A percentile compares a stretch with the other conserved stretches of the same genome.
These are phyloP conservation scores for Coemansia sp. DNA, from an alignment of 371 early-diverging fungal genomes.

Conservation along the genomic window DNA sequence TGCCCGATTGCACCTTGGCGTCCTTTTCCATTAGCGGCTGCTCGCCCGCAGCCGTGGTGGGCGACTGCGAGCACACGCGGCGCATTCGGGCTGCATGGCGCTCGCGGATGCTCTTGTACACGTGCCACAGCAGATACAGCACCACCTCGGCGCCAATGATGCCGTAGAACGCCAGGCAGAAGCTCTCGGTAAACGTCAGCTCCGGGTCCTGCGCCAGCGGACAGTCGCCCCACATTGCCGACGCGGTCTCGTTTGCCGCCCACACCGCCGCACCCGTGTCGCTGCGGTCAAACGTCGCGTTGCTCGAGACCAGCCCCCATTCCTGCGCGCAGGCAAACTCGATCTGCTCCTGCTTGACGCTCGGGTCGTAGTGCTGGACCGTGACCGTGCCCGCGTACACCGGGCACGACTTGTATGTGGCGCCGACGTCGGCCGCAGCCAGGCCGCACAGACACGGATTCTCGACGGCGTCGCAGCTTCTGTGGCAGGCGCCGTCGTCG, in stretches of 20 bases:
- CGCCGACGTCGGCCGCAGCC: conserved; percentile 6
- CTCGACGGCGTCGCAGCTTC: conserved; percentile 25
- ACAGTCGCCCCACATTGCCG: conserved; percentile 57
- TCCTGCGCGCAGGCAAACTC: conserved; percentile 52
- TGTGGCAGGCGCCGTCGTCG: conserved; percentile 50
- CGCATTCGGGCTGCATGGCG: conserved; percentile 18
- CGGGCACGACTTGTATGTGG: conserved; percentile 29
- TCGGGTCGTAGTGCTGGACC: conserved; percentile 51
- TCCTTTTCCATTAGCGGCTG: not conserved
- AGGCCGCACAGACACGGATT: conserved; percentile 51
- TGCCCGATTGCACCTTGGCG: conserved; percentile 2
- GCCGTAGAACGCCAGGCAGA: conserved; percentile 61
- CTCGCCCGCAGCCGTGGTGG: not conserved
- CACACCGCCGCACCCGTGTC: conserved; percentile 18
- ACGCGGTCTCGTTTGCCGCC: conserved; percentile 17
- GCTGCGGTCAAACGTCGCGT: conserved; percentile 10
- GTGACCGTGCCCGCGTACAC: conserved; percentile 43
- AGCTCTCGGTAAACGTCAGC: conserved; percentile 60
- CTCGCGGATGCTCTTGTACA: conserved; percentile 42
- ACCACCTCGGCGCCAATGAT: conserved; percentile 51
- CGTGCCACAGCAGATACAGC: conserved; percentile 55
- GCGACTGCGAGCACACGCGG: conserved; percentile 34
- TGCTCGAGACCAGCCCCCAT: conserved; percentile 25
- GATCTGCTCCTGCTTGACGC: conserved; percentile 54
- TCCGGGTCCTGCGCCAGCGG: conserved; percentile 54